Evolutionary conservation across 2,329 filamentous ascomycete genomes (phyloP).

Genomic region (Claviceps paspali): DNA sequence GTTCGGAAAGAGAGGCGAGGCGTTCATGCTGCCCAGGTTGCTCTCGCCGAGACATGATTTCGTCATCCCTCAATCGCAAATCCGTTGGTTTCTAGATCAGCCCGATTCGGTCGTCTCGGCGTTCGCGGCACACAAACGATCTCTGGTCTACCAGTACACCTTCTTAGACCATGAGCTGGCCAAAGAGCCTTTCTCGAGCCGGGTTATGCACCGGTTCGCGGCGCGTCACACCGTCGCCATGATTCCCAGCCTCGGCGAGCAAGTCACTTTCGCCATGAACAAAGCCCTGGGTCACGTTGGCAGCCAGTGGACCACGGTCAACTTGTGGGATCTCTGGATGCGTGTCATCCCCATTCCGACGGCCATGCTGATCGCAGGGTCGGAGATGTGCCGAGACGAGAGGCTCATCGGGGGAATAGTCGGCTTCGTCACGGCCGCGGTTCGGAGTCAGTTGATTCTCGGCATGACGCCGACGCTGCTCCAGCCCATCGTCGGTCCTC

Average conservation of each 20-base stretch:
- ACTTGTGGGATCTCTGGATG: constrained; percentile 29
- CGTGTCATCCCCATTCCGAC: constrained; percentile 27
- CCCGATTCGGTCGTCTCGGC: constrained; percentile 28
- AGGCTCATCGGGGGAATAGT: constrained; percentile 31
- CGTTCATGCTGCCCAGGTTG: constrained; percentile 27
- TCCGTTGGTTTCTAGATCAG: constrained; percentile 30
- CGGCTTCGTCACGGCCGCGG: constrained; percentile 32
- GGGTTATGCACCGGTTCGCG: constrained; percentile 28
- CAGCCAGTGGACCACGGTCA: constrained; percentile 22
- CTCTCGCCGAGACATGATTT: constrained; percentile 27
- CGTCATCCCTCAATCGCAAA: constrained; percentile 27
- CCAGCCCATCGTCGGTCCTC: constrained; percentile 31
- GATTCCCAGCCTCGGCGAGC: constrained; percentile 25
- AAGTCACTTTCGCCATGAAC: constrained; percentile 22
- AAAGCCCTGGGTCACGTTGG: constrained; percentile 18
- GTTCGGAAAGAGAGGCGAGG: constrained; percentile 25
- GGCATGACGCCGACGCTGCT: constrained; percentile 30
- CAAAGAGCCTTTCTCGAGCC: constrained; percentile 23
- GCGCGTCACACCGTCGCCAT: constrained; percentile 23
- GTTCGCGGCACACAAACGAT: constrained; percentile 23
- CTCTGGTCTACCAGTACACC: constrained; percentile 24
- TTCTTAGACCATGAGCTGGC: constrained; percentile 23
- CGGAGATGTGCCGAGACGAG: constrained; percentile 23
- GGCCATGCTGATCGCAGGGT: constrained; percentile 27
- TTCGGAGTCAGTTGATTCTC: constrained; percentile 29